Base-by-base conservation (phyloP, 768 basidiomycete genomes). In the Mrakia frigida region DNA sequence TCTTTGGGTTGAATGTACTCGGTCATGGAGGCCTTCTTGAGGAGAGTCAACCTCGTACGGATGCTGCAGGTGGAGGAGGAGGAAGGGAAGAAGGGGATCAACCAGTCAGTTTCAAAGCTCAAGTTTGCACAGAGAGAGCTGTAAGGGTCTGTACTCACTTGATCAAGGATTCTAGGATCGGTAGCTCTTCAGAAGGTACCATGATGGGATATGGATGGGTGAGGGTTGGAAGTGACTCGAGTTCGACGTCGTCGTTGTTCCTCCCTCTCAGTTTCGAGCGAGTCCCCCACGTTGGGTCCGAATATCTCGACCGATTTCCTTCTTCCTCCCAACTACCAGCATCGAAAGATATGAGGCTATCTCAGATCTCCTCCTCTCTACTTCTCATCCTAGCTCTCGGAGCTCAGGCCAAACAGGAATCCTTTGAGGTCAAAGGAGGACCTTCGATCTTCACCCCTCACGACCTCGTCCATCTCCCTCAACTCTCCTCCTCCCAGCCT, bases 121-220 rank as follows among this genome's bases (percentile, higher is more conserved):
- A 81, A 2, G 77, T 53, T 10, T 67, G 39, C 23, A 16, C 21
- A 33, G 11, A 37, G 53, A 56, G 23, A 79, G 80, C 43, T 68
- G 73, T 5, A 74, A 73, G n/a, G 74, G 78, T 52, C 31, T 16
- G n/a, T 31, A 82, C 85, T 70, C 80, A 94, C 94, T 92, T 91
- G 84, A 97, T 94, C 80, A 98, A 89, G 41, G 91, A 88, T 87
- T 98, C 96, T 81, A 98, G 90, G 83, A 98, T 93, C 77, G 92
- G 90, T 79, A 94, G 87, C 86, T 98, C 96, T 90, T 85, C 82
- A 82, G 69, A 50, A 0, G 77, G 77, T 1, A 78, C 67, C 77
- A 78, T 78, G 59, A n/a, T 7, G 60, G 31, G n/a, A 25, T 4
- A n/a, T 46, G 35, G 39, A 61, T 25, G 53, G 13, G 31, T 31